Evolutionary conservation across 2,329 filamentous ascomycete species (phyloP), one percentile per base, ranked within the genome.

Genomic region (Laburnicola sp.): DNA sequence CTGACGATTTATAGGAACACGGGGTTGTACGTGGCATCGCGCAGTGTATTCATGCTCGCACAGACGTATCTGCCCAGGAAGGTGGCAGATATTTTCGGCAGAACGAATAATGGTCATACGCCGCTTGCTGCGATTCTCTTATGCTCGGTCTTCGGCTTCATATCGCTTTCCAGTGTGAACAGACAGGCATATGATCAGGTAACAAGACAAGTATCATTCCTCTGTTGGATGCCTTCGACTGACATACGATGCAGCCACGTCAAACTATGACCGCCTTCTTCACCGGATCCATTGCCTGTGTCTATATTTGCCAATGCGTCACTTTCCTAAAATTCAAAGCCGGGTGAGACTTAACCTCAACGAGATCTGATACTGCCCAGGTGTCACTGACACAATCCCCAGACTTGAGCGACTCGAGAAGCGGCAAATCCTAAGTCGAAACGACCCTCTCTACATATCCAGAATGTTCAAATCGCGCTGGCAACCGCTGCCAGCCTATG

Each of bases 401-500:
- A 61, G 56, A 3, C 51, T 63, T 1, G 48, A 57, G 23, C 43
- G 50, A 4, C 35, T 58, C 21, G 58, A 48, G 28, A 55, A 59
- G 21, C 56, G 54, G 4, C 44, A 49, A 22, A 58, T 64, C 10
- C 53, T 69, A 10, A 49, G 58, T 35, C 62, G 68, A 2, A 58
- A 69, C 30, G 58, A 60, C 10, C 25, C 35, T 2, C 43, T 58
- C 3, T 70, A 71, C 45, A 62, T 54, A 4, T 38, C 35, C 7
- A 54, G 51, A n/a, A 58, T 66, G 30, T 71, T 67, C 47, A 64
- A 65, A 44, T 66, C 64, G 3, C 58, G 66, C 6, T 69, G 66
- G 66, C 68, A 71, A 43, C 68, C 66, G 4, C 44, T 68, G 1
- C 64, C 65, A 23, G 66, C 66, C 3, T 62, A 62, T n/a, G 50